phyloP scores from a whole-genome alignment of 805 yeast genomes.

The Ogataea glucozyma region DNA sequence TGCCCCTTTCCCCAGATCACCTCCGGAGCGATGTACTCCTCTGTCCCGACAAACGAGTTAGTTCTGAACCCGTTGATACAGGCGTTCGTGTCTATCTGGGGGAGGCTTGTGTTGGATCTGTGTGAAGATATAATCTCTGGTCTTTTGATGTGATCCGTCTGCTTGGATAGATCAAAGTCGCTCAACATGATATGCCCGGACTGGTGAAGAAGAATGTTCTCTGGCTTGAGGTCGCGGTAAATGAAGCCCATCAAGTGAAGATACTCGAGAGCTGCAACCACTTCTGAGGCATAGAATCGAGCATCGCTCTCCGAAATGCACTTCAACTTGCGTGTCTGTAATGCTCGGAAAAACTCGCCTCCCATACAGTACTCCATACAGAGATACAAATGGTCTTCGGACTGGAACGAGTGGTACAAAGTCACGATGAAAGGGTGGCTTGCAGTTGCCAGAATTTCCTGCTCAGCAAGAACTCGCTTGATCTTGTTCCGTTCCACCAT shows the following conservation, averaged over 20 bases:
- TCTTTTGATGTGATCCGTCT: slow-evolving; percentile 70
- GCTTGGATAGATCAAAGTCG: slow-evolving; percentile 94
- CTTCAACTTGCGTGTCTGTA: slow-evolving; percentile 86
- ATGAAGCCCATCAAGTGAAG: slow-evolving; percentile 96
- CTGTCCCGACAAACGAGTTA: slow-evolving; percentile 98
- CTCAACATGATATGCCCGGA: slow-evolving; percentile 98
- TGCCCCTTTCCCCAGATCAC: slow-evolving; percentile 97
- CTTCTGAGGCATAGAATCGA: slow-evolving; percentile 92
- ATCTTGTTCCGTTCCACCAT: slow-evolving; percentile 95
- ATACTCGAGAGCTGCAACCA: slow-evolving; percentile 94
- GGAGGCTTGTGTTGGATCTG: slow-evolving; percentile 41
- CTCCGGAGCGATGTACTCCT: slow-evolving; percentile 98
- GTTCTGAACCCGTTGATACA: slow-evolving; percentile 96
- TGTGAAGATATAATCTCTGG: slow-evolving; percentile 60
- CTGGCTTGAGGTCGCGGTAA: slow-evolving; percentile 95
- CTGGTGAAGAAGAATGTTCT: slow-evolving; percentile 89
- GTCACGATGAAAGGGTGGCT: slow-evolving; percentile 98
- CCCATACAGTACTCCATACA: slow-evolving; percentile 99
- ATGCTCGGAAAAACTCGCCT: slow-evolving; percentile 95
- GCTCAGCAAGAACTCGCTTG: slow-evolving; percentile 93
- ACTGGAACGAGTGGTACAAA: slow-evolving; percentile 92
- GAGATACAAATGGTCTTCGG: slow-evolving; percentile 83
- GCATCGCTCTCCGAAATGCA: slow-evolving; percentile 89
- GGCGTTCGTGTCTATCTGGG: slow-evolving; percentile 87
- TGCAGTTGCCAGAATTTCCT: slow-evolving; percentile 90